phyloP scores from a whole-genome alignment of 1,284 basidiomycete species.

The Gomphus bonarii region DNA sequence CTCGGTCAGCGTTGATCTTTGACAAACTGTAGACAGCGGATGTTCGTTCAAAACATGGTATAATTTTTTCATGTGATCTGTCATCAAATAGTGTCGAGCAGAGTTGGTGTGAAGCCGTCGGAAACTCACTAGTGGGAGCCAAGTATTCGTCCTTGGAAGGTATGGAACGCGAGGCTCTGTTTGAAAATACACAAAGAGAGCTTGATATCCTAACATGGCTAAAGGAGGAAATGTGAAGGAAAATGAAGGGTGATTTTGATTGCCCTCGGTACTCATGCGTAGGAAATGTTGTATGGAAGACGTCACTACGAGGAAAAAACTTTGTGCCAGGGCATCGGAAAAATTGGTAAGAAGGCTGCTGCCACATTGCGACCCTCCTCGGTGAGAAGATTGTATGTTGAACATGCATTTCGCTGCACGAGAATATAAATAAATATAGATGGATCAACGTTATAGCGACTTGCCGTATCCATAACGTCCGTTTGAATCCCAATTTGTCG shows the following conservation, averaged over 20 bases:
- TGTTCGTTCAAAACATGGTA: slow-evolving; percentile 30
- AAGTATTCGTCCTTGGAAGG: slow-evolving; percentile 26
- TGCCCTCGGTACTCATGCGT: neutral
- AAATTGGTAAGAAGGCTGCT: slow-evolving; percentile 73
- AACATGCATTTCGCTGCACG: slow-evolving; percentile 79
- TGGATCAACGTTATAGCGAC: slow-evolving; percentile 20
- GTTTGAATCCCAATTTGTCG: slow-evolving; percentile 78
- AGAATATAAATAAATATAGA: slow-evolving; percentile 1
- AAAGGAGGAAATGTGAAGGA: slow-evolving; percentile 13
- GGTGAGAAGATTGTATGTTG: slow-evolving; percentile 86
- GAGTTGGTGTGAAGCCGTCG: slow-evolving; percentile 19
- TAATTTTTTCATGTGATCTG: slow-evolving; percentile 26
- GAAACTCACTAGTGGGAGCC: slow-evolving; percentile 20
- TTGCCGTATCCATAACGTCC: slow-evolving; percentile 90
- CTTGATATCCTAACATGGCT: slow-evolving; percentile 25
- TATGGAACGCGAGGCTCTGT: slow-evolving; percentile 14
- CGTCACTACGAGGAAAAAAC: neutral
- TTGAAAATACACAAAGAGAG: neutral
- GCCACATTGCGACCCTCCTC: slow-evolving; percentile 91
- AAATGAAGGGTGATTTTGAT: neutral
- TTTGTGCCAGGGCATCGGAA: slow-evolving; percentile 19
- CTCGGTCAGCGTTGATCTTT: neutral
- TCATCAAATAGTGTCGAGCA: slow-evolving; percentile 14
- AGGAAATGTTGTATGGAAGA: neutral
- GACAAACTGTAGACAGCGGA: slow-evolving; percentile 21